Evolutionary conservation across 148 eudicot species (phyloP).

Genomic region (Silene latifolia): DNA sequence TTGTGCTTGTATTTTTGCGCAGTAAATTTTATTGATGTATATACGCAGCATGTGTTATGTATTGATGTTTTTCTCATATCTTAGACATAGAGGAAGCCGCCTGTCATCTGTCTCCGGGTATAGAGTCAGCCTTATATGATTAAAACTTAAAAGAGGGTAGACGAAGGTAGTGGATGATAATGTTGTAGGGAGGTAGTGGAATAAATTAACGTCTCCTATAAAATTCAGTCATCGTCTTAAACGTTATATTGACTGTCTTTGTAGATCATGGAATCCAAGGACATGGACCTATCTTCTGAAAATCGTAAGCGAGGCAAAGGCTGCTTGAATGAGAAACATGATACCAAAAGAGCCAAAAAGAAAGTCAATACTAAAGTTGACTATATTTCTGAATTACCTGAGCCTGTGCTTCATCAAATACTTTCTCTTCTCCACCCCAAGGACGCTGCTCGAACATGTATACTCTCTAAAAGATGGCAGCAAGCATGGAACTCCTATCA

Average conservation of each 20-base stretch:
- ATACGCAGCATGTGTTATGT: too few relatives aligned
- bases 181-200: too few relatives aligned
- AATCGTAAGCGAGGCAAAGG: slow-evolving; percentile 10
- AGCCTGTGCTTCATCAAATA: slow-evolving; percentile 21
- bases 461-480: slow-evolving; percentile 18
- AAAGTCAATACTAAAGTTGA: slow-evolving; percentile 10
- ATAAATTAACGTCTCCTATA: not conserved
- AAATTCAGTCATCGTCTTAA: not conserved
- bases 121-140: too few relatives aligned
- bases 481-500: slow-evolving; percentile 21
- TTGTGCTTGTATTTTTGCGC: too few relatives aligned
- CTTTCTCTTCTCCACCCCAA: slow-evolving; percentile 21
- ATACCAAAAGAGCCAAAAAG: slow-evolving; percentile 8
- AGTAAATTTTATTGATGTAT: too few relatives aligned
- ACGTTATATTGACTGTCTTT: not conserved
- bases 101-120: too few relatives aligned
- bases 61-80: too few relatives aligned
- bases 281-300: slow-evolving; percentile 15
- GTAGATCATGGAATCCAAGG: slow-evolving; percentile 14
- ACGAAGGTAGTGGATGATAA: too few relatives aligned
- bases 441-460: slow-evolving; percentile 27
- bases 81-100: too few relatives aligned
- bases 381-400: slow-evolving; percentile 19
- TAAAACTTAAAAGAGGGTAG: too few relatives aligned
- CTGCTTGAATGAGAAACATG: not conserved